Base-by-base conservation (phyloP, 2,329 filamentous ascomycete species). In the Hymenoscyphus salicellus region DNA sequence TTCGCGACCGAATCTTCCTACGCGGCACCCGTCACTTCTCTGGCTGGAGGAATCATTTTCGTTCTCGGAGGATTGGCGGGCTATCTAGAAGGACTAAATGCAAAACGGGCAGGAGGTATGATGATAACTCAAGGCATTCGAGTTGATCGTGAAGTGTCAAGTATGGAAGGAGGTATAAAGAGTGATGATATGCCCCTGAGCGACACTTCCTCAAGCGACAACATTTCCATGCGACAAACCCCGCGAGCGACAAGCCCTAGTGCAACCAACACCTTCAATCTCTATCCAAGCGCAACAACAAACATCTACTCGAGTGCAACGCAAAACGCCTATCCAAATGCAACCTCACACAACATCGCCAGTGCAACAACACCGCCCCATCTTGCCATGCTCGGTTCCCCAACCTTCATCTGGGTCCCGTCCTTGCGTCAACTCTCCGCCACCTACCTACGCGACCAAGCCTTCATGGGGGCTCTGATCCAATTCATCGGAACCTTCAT, bases 21-120 rank as follows among this genome's bases (percentile, higher is more conserved):
- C 60, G 68, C 63, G 23, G 66, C 65, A 41, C 65, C 69, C 17
- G 62, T 63, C 5, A 62, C 67, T 1, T 62, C 59, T 28, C 14
- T 70, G 1, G 23, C 69, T 14, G 70, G 70, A 5, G 65, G 65
- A 6, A 11, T 72, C 3, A 52, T 72, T 1, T 70, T 70, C 60
- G 49, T 68, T 7, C 20, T 68, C 11, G 70, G 70, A 16, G 66
- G 68, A 38, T 70, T 55, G 26, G 63, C 63, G 11, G 67, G 63
- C 28, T 63, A 67, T 28, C 59, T 72, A 4, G 70, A 72, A 56
- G 68, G 63, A 7, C 30, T 72, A 60, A 72, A 72, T 57, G 38
- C 67, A 11, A 64, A 67, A 20, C 38, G 67, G 58, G 65, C 23
- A 26, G 61, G 55, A 23, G 60, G 63, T n/a, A 28, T 68, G 26